These are phyloP conservation scores for Plasmopara viticola DNA, from an alignment of 352 stramenopile genomes.

Conservation along the genomic window DNA sequence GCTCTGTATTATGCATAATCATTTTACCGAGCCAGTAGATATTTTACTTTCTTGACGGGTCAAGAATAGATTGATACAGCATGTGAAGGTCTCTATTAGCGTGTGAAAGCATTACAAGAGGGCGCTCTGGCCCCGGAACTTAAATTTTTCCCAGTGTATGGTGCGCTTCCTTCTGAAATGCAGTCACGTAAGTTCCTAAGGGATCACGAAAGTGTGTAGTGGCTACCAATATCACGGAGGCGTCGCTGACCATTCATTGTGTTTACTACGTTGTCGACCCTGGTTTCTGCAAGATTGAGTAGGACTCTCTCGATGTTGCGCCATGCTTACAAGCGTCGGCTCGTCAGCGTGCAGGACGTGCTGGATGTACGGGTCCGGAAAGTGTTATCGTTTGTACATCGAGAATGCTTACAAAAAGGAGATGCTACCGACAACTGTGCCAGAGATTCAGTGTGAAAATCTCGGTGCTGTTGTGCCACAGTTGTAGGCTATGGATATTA, in stretches of 20 bases:
- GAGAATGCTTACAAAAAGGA: constrained; percentile 96
- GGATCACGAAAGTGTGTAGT: constrained; percentile 97
- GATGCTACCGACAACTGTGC: constrained; percentile 97
- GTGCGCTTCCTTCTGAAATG: constrained; percentile 97
- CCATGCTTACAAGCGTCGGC: constrained; percentile 98
- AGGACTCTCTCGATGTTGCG: constrained; percentile 98
- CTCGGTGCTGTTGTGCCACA: constrained; percentile 97
- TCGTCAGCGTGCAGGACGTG: constrained; percentile 94
- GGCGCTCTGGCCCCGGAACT: constrained; percentile 93
- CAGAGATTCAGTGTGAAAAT: constrained; percentile 99
- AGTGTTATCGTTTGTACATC: constrained; percentile 99
- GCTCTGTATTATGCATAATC: constrained; percentile 99
- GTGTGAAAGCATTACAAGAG: constrained; percentile 95
- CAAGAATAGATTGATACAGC: constrained; percentile 99
- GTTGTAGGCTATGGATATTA: constrained; percentile 99
- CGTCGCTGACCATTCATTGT: constrained; percentile 99
- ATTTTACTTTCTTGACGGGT: constrained; percentile 99
- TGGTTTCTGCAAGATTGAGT: constrained; percentile 97
- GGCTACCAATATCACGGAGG: constrained; percentile 99
- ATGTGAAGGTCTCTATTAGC: constrained; percentile 96
- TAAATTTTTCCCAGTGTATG: constrained; percentile 98
- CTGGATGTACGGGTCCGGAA: constrained; percentile 97
- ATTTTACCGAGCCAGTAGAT: constrained; percentile 97
- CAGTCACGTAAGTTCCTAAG: constrained; percentile 93
- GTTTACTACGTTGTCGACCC: constrained; percentile 93